Base-by-base conservation (phyloP, 2,329 filamentous ascomycete genomes). In the Colletotrichum viniferum region DNA sequence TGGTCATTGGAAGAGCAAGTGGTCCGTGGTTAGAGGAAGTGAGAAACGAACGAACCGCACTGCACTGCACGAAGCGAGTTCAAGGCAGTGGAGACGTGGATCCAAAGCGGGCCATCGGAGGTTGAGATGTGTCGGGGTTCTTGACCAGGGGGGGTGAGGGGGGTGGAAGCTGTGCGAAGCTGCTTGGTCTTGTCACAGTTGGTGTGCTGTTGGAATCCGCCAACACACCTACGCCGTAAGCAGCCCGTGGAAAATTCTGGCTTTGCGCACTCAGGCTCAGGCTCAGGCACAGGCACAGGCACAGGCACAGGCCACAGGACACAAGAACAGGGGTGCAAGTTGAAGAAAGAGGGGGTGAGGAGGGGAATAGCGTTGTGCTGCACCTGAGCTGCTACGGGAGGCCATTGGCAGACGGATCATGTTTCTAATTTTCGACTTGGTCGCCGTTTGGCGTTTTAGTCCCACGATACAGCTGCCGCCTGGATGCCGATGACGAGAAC, bases 31-130 rank as follows among this genome's bases (percentile, higher is more conserved):
- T 21, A 36, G 36, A 38, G 56, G 55, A 56, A 56, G 55, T 26
- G n/a, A 67, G 72, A 74, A 71, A 65, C 68, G 61, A 74, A 74
- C 72, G 68, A 71, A 71, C 61, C 30, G 71, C 48, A 70, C 60
- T 36, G 60, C 60, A 74, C 66, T 36, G 60, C 60, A 74, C 66
- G 34, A 60, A 73, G 48, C 58, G 14, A 60, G 61, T 66, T 66
- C 72, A 55, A 74, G 48, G 48, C 52, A 60, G 36, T 71, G 68
- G 72, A 71, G 55, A 66, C 34, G 55, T 61, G 69, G 69, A 56
- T 56, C 38, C 36, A 21, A 9, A 28, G 63, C 38, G 72, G 28
- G 55, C 14, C 52, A n/a, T 74, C 72, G 73, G 72, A 71, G 68
- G 61, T 67, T 71, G 68, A 74, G 68, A 65, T 71, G 61, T 71